Evolutionary conservation across 768 basidiomycete genomes (phyloP), one percentile per base, ranked within the genome.

Genomic region (Paxillus involutus): DNA sequence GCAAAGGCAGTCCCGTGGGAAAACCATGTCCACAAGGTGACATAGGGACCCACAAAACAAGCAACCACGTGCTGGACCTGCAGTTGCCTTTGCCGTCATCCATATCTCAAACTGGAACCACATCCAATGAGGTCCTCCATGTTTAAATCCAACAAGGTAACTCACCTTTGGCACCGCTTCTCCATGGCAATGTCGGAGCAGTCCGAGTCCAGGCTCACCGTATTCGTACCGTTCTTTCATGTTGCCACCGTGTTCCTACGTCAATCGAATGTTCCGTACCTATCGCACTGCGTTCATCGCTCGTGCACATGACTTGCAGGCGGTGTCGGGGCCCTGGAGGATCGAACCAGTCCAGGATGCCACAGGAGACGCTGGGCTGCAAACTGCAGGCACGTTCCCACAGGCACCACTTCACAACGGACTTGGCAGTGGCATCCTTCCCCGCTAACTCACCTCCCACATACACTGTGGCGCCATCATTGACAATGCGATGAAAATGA

Each of bases 401-500:
- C 4, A 36, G 32, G 24, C 47, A 36, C 19, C 16, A 16, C 47
- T 32, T n/a, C 19, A n/a, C 36, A 33, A 26, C 37, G 39, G 37
- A 47, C 36, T 58, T 48, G 52, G 44, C 32, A 30, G 16, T n/a
- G 16, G 47, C 47, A 7, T 48, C 21, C 19, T 37, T 36, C 52
- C 42, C 39, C 54, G 49, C 50, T 53, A n/a, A 50, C 53, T 30
- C 9, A 7, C 32, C 32, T 32, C 32, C 9, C 32, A 32, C 26
- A 26, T 3, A 26, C 32, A 32, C 32, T 32, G 29, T n/a, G 42
- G 45, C 41, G 36, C 36, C 46, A 47, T 24, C 44, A 26, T 19
- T 44, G 46, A 47, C 55, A 44, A 35, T 47, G 52, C 41, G 29
- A 37, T 44, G 50, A 19, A 19, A 21, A 47, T 54, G 61, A 57